Evolutionary conservation across 1,139 yeast species (phyloP).

Genomic region (Pichiaceae sp.): DNA sequence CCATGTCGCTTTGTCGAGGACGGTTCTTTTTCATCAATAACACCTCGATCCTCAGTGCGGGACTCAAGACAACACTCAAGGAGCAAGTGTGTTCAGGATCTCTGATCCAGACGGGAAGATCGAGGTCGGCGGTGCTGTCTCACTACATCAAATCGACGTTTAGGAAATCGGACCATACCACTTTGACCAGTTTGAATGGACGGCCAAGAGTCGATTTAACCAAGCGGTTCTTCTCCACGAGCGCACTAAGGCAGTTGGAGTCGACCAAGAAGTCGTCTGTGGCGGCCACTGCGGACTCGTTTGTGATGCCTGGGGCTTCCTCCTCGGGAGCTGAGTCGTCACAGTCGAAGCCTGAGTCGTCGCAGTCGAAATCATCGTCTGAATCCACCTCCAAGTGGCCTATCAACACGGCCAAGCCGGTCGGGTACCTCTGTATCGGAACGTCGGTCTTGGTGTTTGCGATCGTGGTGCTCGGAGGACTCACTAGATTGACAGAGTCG

Average conservation of each 20-base stretch:
- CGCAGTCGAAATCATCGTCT: background rate
- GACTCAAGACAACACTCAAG: conserved; percentile 22
- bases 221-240: conserved; percentile 3
- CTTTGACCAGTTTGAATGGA: background rate
- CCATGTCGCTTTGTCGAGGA: conserved; percentile 28
- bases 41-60: conserved; percentile 26
- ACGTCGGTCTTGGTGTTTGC: conserved; percentile 89
- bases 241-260: background rate
- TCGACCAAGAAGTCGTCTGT: background rate
- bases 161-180: background rate
- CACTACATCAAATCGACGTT: conserved; percentile 2
- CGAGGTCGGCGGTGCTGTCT: conserved; percentile 2
- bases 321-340: no score
- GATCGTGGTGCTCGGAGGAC: conserved; percentile 92
- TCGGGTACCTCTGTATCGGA: conserved; percentile 89
- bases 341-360: background rate
- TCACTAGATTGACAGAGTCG: conserved; percentile 90
- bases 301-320: no score
- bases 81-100: background rate
- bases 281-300: background rate
- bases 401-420: conserved; percentile 36
- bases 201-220: background rate
- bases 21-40: conserved; percentile 38
- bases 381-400: conserved; percentile 19
- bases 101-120: background rate